phyloP scores from a whole-genome alignment of 2,329 filamentous ascomycete genomes.

The Pseudogymnoascus sp. region DNA sequence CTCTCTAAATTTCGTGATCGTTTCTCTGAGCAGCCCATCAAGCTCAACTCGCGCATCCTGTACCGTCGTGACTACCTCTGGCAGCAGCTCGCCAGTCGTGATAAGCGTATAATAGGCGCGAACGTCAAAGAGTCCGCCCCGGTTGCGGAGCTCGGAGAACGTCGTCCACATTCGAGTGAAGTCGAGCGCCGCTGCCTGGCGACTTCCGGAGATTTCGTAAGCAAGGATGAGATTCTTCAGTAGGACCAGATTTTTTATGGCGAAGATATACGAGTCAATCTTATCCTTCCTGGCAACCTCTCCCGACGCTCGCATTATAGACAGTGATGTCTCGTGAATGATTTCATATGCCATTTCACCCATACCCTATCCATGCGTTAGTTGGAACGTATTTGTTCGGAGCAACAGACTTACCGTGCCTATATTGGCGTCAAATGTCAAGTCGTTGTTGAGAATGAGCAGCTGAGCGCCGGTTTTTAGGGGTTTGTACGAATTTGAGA shows the following conservation, averaged over 20 bases:
- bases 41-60: conserved; percentile 58
- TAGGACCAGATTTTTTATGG: conserved; percentile 88
- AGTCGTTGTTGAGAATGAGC: conserved; percentile 12
- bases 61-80: conserved; percentile 32
- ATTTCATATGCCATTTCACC: conserved; percentile 66
- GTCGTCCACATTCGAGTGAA: conserved; percentile 60
- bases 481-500: conserved; percentile 12
- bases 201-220: conserved; percentile 76
- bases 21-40: conserved; percentile 54
- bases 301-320: conserved; percentile 68
- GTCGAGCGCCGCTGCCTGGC: conserved; percentile 47
- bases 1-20: conserved; percentile 56
- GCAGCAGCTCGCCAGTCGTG: conserved; percentile 30
- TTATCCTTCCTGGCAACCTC: conserved; percentile 66
- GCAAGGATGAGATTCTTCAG: conserved; percentile 94
- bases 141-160: conserved; percentile 39
- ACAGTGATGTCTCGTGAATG: conserved; percentile 80
- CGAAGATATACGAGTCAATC: conserved; percentile 78
- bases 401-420: conserved; percentile 18
- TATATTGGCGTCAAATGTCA: conserved; percentile 11
- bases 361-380: conserved; percentile 20
- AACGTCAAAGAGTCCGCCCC: conserved; percentile 46
- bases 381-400: neutral
- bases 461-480: conserved; percentile 14
- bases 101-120: conserved; percentile 38